Base-by-base conservation (phyloP, 352 stramenopile genomes). In the Pythium utonaiense region DNA sequence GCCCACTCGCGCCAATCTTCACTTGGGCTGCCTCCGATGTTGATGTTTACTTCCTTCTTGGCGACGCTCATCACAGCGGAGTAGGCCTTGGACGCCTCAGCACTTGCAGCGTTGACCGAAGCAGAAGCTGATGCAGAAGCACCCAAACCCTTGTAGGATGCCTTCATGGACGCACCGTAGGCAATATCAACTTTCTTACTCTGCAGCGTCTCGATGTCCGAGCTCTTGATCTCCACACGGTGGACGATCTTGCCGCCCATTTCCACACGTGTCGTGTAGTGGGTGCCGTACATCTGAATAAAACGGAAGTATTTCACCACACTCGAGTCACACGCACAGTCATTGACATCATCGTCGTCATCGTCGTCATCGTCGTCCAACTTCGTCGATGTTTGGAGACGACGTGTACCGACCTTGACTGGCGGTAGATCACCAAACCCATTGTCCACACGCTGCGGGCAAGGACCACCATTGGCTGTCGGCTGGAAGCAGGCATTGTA, bases 21-120 rank as follows among this genome's bases (percentile, higher is more conserved):
- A 30, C 60, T 73, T 10, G 66, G 66, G 31, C 60, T 69, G 7
- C 66, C 66, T 7, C 66, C 66, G 6, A 73, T 61, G 38, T 73
- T 72, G 40, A 73, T 73, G 47, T 66, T 73, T 52, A 73, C 38
- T 31, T 73, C 66, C 31, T 73, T 73, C 47, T 69, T 62, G 27
- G 66, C 56, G 8, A 73, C 66, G 51, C 53, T 69, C 56, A 66
- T 73, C n/a, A 73, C 66, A 0, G 62, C 41, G 1, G 31, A 52
- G 36, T 65, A 72, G 9, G 65, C 62, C 34, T 65, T 66, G 6
- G 44, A 31, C 3, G 33, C 55, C 16, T 69, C 53, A n/a, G 36
- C 53, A n/a, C 50, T 69, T 1, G 66, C 36, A 1, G 31, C 40
- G 19, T 62, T 60, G 1, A 64, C 66, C 3, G 56, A 73, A 1